Evolutionary conservation across 768 basidiomycete genomes (phyloP), one percentile per base, ranked within the genome.

Genomic region (Leccinum arenicola): DNA sequence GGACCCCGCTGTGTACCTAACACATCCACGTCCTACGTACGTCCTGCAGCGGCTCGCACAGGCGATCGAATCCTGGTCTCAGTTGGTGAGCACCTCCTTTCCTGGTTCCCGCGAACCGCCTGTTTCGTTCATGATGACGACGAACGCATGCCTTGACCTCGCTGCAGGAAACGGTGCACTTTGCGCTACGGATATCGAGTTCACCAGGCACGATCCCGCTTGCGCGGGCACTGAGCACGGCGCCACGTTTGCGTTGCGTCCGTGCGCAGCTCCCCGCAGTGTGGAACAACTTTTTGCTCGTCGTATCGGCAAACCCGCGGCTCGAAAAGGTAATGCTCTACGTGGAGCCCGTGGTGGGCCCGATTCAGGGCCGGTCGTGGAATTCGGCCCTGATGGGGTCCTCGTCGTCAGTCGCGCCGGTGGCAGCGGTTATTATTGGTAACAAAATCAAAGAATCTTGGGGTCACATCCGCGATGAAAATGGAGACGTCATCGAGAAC

Each of bases 181-280:
- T 85, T 15, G 80, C 82, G 36, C 82, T 87, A 70, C 80, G 83
- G 38, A 76, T 86, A 40, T 81, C 84, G 2, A 78, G 83, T 58
- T 66, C 66, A 47, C 61, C 66, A 2, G 52, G 50, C 2, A 64
- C 69, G 3, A 58, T 70, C 6, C 59, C 65, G 12, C 78, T 66
- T 60, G 74, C 76, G 19, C 59, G 64, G 2, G 77, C 82, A 19
- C 69, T 77, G 10, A 73, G 77, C 0, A 76, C 72, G 1, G 72
- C 77, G 5, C 78, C 79, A 21, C 64, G 72, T 11, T 74, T 88
- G 6, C 80, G 77, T 61, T 77, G 74, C 2, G 76, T 88, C 54
- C 73, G 77, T 57, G 82, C 86, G 0, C 76, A 80, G 49, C 73
- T 86, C 6, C 86, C 86, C 2, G 76, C 80, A 4, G 73, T 85